Conservation (phyloP, 2,329 filamentous ascomycete species). For the Rhynchosporium secalis region DNA sequence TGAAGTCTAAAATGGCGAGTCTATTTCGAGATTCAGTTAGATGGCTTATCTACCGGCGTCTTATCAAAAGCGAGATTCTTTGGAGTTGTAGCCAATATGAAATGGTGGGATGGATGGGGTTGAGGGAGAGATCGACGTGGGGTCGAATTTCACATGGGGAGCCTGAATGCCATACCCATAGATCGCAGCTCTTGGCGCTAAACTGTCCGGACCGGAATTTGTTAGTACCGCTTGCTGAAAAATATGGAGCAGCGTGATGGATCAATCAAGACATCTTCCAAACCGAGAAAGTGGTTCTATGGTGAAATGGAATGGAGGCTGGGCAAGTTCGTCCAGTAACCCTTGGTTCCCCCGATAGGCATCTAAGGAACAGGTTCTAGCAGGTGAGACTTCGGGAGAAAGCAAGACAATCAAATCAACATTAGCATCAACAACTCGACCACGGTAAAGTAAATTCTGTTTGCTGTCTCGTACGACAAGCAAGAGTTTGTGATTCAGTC, state of each 20-base stretch:
- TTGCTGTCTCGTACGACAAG: no score
- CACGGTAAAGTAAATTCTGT: no score
- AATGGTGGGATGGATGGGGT: background rate
- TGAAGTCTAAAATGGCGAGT: background rate
- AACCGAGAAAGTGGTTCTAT: background rate
- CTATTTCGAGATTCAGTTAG: background rate
- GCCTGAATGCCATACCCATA: background rate
- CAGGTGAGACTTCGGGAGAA: no score
- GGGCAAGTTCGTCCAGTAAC: no score
- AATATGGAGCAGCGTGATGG: background rate
- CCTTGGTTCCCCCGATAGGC: no score
- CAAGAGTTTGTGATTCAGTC: no score
- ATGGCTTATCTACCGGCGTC: background rate
- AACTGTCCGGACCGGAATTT: slow-evolving; percentile 11
- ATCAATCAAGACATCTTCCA: background rate
- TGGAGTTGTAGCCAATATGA: slow-evolving; percentile 1
- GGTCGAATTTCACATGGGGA: slow-evolving; percentile 26
- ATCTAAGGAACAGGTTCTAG: no score
- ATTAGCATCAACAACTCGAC: no score
- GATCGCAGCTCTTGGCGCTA: background rate
- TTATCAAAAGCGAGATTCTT: slow-evolving; percentile 14
- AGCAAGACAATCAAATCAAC: no score
- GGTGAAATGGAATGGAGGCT: no score
- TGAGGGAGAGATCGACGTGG: slow-evolving; percentile 26
- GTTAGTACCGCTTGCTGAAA: no score